Percentiles rank a stretch among this genome's conserved stretches.
Evolutionary conservation across 352 stramenopile genomes (phyloP).

Genomic region (Globisporangium polare): DNA sequence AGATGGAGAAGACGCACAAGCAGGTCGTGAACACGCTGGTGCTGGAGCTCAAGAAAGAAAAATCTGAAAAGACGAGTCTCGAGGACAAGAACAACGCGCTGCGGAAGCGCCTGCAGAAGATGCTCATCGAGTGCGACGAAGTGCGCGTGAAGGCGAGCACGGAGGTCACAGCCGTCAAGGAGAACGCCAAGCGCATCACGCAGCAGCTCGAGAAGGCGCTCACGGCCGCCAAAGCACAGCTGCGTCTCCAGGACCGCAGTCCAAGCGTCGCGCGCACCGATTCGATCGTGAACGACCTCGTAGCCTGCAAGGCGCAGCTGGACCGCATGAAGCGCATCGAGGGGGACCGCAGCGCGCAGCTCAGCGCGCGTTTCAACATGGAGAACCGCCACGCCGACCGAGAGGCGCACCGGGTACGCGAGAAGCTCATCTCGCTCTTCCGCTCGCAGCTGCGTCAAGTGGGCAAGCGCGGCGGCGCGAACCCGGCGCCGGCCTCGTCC

Average conservation of each 20-base stretch:
- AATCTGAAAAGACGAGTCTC: constrained; percentile 38
- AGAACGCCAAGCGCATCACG: constrained; percentile 43
- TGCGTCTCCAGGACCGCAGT: constrained; percentile 56
- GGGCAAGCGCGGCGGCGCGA: constrained; percentile 23
- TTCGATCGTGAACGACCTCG: constrained; percentile 50
- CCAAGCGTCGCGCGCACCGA: constrained; percentile 45
- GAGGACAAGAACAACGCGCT: constrained; percentile 66
- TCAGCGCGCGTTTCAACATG: constrained; percentile 45
- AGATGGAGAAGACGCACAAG: constrained; percentile 33
- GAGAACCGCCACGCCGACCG: constrained; percentile 54
- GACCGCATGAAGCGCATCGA: constrained; percentile 48
- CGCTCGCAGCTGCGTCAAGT: constrained; percentile 45
- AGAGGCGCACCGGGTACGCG: constrained; percentile 45
- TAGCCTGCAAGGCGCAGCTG: constrained; percentile 36
- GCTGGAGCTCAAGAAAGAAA: constrained; percentile 57
- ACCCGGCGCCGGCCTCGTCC: constrained; percentile 8
- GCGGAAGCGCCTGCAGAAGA: constrained; percentile 66
- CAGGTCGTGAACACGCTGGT: constrained; percentile 44
- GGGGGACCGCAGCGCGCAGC: constrained; percentile 33
- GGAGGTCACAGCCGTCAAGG: constrained; percentile 44
- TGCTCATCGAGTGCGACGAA: constrained; percentile 77
- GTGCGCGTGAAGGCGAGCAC: constrained; percentile 49
- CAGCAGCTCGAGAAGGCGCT: constrained; percentile 44
- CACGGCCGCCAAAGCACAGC: constrained; percentile 34
- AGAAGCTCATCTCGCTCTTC: constrained; percentile 43